phyloP scores from a whole-genome alignment of 345 rosid genomes.

The Lumnitzera littorea region DNA sequence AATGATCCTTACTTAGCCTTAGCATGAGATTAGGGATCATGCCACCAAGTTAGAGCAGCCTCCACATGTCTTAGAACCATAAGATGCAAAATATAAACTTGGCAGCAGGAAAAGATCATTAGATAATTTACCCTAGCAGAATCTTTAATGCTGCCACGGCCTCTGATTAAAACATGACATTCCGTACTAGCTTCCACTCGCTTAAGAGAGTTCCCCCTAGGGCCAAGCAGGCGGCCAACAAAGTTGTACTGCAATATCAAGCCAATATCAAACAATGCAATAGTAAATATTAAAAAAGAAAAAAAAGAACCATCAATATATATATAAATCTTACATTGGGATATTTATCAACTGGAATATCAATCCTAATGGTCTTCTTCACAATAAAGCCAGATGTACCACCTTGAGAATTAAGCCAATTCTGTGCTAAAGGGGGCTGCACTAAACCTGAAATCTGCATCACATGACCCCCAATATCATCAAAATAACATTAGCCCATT shows the following conservation, averaged over 20 bases:
- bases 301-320: not conserved
- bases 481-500: too few species aligned
- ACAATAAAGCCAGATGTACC: conserved; percentile 83
- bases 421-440: conserved; percentile 56
- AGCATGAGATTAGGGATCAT: too few species aligned
- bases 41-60: not conserved
- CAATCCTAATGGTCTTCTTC: conserved; percentile 80
- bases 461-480: conserved; percentile 4
- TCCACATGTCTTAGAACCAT: conserved; percentile 1
- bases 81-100: not conserved
- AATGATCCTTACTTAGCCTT: too few species aligned
- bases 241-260: conserved; percentile 72
- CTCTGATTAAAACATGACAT: conserved; percentile 91
- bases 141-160: conserved; percentile 92
- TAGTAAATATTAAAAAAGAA: not conserved
- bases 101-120: not conserved
- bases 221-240: conserved; percentile 98
- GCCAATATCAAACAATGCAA: conserved; percentile 12
- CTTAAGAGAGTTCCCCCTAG: conserved; percentile 95
- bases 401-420: conserved; percentile 71
- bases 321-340: conserved; percentile 55
- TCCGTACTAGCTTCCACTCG: conserved; percentile 95
- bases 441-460: conserved; percentile 63
- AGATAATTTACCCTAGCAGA: conserved; percentile 52
- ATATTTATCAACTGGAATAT: conserved; percentile 82